These are phyloP conservation scores for Aspergillus conjunctus DNA, from an alignment of 495 filamentous ascomycete genomes.

Conservation along the genomic window DNA sequence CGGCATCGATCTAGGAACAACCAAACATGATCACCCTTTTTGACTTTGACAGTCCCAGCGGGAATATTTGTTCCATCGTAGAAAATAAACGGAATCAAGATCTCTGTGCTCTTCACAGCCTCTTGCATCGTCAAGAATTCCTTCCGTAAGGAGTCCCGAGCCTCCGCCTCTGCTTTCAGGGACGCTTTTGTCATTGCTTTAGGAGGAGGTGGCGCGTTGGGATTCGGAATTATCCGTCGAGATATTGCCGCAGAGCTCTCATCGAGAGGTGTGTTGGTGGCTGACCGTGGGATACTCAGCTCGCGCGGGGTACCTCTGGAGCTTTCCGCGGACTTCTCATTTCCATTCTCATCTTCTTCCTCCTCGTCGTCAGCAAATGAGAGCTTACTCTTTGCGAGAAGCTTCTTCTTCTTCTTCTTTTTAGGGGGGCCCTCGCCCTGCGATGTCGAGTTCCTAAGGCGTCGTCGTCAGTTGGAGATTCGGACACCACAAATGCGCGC, in stretches of 20 bases:
- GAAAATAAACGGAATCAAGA: constrained; percentile 93
- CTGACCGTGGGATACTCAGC: constrained; percentile 38
- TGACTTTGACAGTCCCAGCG: constrained; percentile 76
- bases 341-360: constrained; percentile 40
- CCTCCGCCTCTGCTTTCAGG: constrained; percentile 75
- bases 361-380: constrained; percentile 67
- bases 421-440: constrained; percentile 49
- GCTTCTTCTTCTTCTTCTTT: constrained; percentile 74
- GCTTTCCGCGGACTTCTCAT: constrained; percentile 27
- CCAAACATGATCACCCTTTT: constrained; percentile 92
- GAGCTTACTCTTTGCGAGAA: constrained; percentile 63
- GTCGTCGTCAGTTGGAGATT: constrained; percentile 40
- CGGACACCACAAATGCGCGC: constrained; percentile 12
- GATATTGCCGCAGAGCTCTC: constrained; percentile 37
- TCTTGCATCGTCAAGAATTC: constrained; percentile 86
- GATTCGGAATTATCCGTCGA: constrained; percentile 66
- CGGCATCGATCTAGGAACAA: constrained; percentile 86
- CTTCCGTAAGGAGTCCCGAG: constrained; percentile 78
- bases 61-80: constrained; percentile 98
- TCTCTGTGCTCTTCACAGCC: constrained; percentile 83
- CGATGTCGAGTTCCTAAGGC: constrained; percentile 44
- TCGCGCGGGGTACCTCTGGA: constrained; percentile 40
- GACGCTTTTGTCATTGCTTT: constrained; percentile 86
- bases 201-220: constrained; percentile 66
- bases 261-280: constrained; percentile 44